These are phyloP conservation scores for Neohortaea acidophila DNA, from an alignment of 495 filamentous ascomycete genomes.

Conservation along the genomic window DNA sequence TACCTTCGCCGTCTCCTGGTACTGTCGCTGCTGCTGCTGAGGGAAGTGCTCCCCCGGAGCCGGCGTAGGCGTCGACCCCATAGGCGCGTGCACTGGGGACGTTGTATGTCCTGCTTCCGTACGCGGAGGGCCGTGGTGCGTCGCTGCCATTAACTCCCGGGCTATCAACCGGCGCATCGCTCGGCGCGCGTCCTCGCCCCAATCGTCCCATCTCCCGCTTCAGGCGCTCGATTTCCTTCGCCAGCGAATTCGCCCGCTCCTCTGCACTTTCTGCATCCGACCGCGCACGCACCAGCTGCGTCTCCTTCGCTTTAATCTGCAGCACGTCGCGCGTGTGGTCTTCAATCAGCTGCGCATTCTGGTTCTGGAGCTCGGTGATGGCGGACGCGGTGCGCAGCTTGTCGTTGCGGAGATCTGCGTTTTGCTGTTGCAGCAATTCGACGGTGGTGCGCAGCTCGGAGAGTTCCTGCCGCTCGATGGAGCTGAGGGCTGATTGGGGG, in stretches of 20 bases:
- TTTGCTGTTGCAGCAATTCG: conserved; percentile 53
- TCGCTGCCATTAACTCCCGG: too few relatives aligned
- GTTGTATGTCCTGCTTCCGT: conserved; percentile 2
- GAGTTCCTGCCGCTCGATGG: conserved; percentile 71
- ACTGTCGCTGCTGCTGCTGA: too few relatives aligned
- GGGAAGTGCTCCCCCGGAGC: too few relatives aligned
- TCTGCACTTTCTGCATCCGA: conserved; percentile 82
- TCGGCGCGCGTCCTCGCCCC: conserved; percentile 21
- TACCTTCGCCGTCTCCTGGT: conserved; percentile 24
- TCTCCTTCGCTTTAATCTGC: conserved; percentile 95
- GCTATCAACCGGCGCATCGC: not conserved
- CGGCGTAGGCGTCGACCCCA: conserved; percentile 4
- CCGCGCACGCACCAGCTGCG: conserved; percentile 80
- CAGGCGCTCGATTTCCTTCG: conserved; percentile 78
- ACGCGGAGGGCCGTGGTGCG: not conserved
- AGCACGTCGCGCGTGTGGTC: conserved; percentile 92
- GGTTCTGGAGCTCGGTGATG: conserved; percentile 76
- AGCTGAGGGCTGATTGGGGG: conserved; percentile 46
- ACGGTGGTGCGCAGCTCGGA: conserved; percentile 75
- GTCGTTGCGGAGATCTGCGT: conserved; percentile 63
- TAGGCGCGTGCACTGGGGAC: too few relatives aligned
- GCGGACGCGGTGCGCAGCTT: conserved; percentile 58
- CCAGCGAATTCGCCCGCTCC: conserved; percentile 62
- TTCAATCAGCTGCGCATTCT: conserved; percentile 93
- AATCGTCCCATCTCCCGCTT: conserved; percentile 56